These are phyloP conservation scores for Lunasporangiospora selenospora DNA, from an alignment of 192 early-diverging fungal species.

Conservation along the genomic window DNA sequence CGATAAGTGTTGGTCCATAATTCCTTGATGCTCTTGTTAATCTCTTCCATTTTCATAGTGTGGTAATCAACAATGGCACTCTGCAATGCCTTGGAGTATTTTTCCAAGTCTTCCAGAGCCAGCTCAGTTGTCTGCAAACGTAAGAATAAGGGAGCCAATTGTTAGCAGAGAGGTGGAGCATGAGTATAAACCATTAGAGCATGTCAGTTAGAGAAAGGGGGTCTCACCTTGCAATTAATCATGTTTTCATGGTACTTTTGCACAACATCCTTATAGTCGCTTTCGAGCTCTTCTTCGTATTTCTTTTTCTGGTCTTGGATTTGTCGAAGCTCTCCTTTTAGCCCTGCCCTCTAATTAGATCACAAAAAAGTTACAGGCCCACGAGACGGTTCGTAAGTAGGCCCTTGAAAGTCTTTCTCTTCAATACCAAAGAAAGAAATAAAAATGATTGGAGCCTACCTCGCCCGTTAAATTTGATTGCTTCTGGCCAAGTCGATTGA, in stretches of 20 bases:
- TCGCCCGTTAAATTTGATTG: constrained; percentile 49
- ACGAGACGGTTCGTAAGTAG: too few species aligned
- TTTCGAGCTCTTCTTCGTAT: constrained; percentile 66
- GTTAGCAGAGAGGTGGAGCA: too few species aligned
- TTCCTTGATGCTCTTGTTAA: constrained; percentile 96
- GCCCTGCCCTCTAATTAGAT: constrained; percentile 53
- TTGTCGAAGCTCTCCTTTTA: constrained; percentile 83
- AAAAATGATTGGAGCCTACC: constrained; percentile 27
- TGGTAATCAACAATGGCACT: constrained; percentile 92
- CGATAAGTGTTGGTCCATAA: constrained; percentile 97
- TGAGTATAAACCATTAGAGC: too few species aligned
- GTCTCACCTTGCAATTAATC: constrained; percentile 68
- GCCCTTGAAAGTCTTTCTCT: too few species aligned
- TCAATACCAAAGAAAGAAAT: background rate
- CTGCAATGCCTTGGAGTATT: constrained; percentile 80
- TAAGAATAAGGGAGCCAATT: background rate
- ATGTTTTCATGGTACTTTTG: constrained; percentile 69
- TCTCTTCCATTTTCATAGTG: constrained; percentile 93
- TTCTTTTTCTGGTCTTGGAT: constrained; percentile 73
- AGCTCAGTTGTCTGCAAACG: constrained; percentile 69
- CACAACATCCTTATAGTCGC: constrained; percentile 83
- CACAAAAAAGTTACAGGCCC: too few species aligned
- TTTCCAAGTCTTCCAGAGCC: constrained; percentile 82
- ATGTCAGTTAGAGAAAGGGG: background rate
- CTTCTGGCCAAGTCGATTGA: constrained; percentile 52